phyloP scores from a whole-genome alignment of 495 filamentous ascomycete genomes.

The Parachaetomium inaequale region DNA sequence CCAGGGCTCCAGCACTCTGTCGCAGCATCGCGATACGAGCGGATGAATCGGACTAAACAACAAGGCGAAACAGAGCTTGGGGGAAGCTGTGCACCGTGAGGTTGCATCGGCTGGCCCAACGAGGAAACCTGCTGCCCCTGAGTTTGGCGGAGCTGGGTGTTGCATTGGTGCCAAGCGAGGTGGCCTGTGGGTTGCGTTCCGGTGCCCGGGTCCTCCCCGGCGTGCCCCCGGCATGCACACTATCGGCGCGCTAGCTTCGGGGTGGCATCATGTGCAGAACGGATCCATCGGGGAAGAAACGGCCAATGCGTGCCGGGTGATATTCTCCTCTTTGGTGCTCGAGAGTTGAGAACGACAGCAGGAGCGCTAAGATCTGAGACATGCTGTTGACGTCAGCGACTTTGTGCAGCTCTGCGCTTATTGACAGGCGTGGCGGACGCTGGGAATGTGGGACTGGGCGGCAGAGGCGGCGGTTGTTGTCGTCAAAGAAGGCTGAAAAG shows the following conservation, averaged over 20 bases:
- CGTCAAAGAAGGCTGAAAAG: not conserved
- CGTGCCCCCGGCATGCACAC: not conserved
- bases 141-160: slow-evolving; percentile 9
- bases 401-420: not conserved
- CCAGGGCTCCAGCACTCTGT: not conserved
- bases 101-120: slow-evolving; percentile 17
- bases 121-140: slow-evolving; percentile 12
- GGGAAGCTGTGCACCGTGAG: not conserved
- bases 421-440: not conserved
- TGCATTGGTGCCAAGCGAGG: slow-evolving; percentile 9
- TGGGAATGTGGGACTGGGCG: not conserved
- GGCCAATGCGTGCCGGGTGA: not conserved
- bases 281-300: not conserved
- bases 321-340: not conserved
- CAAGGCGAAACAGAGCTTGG: slow-evolving; percentile 17
- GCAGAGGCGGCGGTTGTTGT: slow-evolving; percentile 4
- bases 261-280: not conserved
- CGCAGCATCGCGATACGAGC: slow-evolving; percentile 15
- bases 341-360: not conserved
- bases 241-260: not conserved
- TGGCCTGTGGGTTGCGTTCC: slow-evolving; percentile 1
- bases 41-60: slow-evolving; percentile 4
- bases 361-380: not conserved
- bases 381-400: not conserved
- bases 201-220: not conserved